Evolutionary conservation across 164 flowering plant genomes (phyloP).

Genomic region (Hamamelis virginiana): DNA sequence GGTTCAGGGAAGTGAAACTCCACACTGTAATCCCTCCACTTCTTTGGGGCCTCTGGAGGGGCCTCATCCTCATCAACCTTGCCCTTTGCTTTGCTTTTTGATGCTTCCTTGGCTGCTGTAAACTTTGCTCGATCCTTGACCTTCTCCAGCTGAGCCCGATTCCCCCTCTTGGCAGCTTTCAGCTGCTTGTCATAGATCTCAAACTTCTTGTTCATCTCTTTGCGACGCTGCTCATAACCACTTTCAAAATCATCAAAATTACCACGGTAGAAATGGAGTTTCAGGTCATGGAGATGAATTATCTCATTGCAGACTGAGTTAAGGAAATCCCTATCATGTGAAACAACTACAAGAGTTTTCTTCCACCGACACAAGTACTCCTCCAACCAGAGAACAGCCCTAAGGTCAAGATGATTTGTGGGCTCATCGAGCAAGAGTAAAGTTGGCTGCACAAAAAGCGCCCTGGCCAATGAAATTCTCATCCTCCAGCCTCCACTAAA

Average conservation of each 20-base stretch:
- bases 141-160: constrained; percentile 63
- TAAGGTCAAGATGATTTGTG: constrained; percentile 86
- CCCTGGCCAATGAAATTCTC: constrained; percentile 85
- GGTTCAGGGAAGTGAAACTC: too few relatives aligned
- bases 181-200: constrained; percentile 69
- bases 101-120: too few relatives aligned
- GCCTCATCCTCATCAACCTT: constrained; percentile 70
- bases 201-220: constrained; percentile 71
- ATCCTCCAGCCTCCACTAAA: constrained; percentile 96
- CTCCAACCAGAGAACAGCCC: constrained; percentile 87
- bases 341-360: constrained; percentile 84
- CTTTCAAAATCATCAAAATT: constrained; percentile 76
- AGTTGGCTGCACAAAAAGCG: constrained; percentile 84
- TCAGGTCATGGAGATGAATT: constrained; percentile 76
- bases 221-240: constrained; percentile 78
- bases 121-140: constrained; percentile 73
- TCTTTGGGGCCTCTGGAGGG: constrained; percentile 60
- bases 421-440: constrained; percentile 78
- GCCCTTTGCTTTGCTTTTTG: constrained; percentile 61
- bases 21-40: constrained; percentile 74
- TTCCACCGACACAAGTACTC: constrained; percentile 83
- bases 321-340: constrained; percentile 83
- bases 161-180: constrained; percentile 81
- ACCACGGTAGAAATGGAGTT: constrained; percentile 70
- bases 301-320: constrained; percentile 78